Evolutionary conservation across 176 grass and related monocot species (phyloP).

Genomic region (Aegilops tauschii): DNA sequence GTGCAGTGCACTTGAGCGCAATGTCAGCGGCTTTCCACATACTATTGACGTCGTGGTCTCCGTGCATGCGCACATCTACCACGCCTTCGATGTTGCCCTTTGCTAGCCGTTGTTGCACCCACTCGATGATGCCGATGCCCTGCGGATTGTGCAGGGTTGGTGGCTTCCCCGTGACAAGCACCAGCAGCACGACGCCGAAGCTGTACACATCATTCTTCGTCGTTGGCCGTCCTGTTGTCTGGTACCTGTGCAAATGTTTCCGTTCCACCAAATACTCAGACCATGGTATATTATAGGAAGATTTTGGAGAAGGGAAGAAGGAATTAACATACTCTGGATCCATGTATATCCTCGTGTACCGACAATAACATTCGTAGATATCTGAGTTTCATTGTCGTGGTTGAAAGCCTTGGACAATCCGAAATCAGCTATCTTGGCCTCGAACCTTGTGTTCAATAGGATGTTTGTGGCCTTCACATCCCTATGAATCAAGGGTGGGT

Average conservation of each 20-base stretch:
- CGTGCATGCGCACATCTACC: too few species aligned
- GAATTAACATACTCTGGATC: background rate
- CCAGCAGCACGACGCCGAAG: background rate
- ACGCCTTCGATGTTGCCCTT: background rate
- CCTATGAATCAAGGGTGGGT: slow-evolving; percentile 36
- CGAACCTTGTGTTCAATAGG: background rate
- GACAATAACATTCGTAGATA: background rate
- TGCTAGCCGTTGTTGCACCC: background rate
- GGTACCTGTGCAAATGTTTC: background rate
- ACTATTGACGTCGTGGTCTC: too few species aligned
- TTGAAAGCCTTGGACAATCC: background rate
- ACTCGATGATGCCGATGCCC: background rate
- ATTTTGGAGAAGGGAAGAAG: too few species aligned
- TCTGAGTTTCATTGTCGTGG: background rate
- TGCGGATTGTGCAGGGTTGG: background rate
- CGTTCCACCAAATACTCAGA: too few species aligned
- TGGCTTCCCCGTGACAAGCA: background rate
- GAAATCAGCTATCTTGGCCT: background rate
- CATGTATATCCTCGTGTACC: background rate
- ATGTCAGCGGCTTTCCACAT: too few species aligned
- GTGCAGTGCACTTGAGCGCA: too few species aligned
- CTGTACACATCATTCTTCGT: background rate
- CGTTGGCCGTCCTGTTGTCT: background rate
- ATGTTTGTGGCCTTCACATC: slow-evolving; percentile 38
- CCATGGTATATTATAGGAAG: too few species aligned